These are phyloP conservation scores for Mucuna pruriens DNA, from an alignment of 306 rosid species.

Conservation along the genomic window DNA sequence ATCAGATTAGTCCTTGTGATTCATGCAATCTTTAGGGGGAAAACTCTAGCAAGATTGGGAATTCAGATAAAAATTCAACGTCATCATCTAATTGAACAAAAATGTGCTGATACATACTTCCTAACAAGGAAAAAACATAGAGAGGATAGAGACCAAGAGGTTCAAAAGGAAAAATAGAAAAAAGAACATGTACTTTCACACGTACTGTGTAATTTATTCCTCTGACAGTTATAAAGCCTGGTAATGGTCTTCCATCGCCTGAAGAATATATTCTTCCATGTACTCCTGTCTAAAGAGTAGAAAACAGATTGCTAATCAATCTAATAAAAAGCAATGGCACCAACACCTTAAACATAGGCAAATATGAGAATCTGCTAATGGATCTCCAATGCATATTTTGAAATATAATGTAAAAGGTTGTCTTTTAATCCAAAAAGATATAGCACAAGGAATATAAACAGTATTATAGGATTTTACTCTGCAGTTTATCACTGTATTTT, in stretches of 20 bases:
- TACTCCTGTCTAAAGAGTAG: conserved; percentile 71
- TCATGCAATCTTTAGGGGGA: neutral
- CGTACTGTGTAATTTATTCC: conserved; percentile 84
- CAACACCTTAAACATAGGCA: neutral
- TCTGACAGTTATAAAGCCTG: conserved; percentile 58
- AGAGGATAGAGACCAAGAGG: neutral
- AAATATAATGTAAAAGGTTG: neutral
- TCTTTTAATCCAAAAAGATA: neutral
- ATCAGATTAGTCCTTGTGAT: neutral
- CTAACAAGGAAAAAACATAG: neutral
- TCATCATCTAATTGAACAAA: conserved; percentile 24
- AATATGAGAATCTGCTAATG: conserved; percentile 1
- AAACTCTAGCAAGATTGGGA: neutral
- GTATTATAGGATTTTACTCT: too few relatives aligned
- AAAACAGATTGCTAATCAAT: conserved; percentile 41
- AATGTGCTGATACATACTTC: neutral
- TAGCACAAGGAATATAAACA: neutral
- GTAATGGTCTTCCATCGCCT: conserved; percentile 76
- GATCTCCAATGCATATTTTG: neutral
- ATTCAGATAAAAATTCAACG: neutral
- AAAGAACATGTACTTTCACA: neutral
- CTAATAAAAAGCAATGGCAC: conserved; percentile 13
- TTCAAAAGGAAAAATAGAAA: neutral
- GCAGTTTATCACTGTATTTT: too few relatives aligned
- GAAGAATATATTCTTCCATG: conserved; percentile 90